phyloP scores from a whole-genome alignment of 768 basidiomycete species.

The Botryobasidium botryosum region DNA sequence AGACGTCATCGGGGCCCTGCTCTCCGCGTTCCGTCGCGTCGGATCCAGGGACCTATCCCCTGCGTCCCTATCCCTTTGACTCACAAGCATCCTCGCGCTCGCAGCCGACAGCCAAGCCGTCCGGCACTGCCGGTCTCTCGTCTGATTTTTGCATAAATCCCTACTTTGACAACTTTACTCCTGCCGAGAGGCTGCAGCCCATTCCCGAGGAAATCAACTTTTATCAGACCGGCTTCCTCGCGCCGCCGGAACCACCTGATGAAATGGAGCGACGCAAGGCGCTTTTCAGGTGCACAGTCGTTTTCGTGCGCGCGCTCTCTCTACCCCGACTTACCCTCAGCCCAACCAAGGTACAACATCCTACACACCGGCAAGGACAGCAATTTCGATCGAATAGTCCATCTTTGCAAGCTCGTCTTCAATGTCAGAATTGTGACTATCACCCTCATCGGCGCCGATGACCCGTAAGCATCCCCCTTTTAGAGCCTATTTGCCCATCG shows the following conservation, averaged over 20 bases:
- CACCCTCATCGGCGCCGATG: constrained; percentile 64
- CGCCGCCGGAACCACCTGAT: constrained; percentile 70
- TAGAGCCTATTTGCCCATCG: not conserved
- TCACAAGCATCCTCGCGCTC: too few species aligned
- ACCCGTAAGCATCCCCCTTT: constrained; percentile 37
- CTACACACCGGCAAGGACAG: constrained; percentile 72
- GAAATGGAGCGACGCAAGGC: constrained; percentile 71
- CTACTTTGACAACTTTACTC: too few species aligned
- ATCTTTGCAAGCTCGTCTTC: constrained; percentile 86
- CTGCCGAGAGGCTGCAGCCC: not conserved
- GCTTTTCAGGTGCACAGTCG: constrained; percentile 49
- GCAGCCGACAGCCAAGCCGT: too few species aligned
- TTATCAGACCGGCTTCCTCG: constrained; percentile 27
- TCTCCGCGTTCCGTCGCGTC: too few species aligned
- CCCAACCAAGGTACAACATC: constrained; percentile 54
- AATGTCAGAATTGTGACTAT: constrained; percentile 74
- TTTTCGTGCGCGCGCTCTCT: not conserved
- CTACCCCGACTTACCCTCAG: not conserved
- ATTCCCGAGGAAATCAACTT: constrained; percentile 14
- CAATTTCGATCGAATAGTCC: constrained; percentile 88
- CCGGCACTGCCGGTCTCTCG: too few species aligned
- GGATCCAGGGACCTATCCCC: too few species aligned
- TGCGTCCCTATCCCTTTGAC: too few species aligned
- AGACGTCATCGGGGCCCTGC: too few species aligned
- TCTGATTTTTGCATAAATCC: too few species aligned